Evolutionary conservation across 768 basidiomycete genomes (phyloP).

Genomic region (Lactarius trivialis): DNA sequence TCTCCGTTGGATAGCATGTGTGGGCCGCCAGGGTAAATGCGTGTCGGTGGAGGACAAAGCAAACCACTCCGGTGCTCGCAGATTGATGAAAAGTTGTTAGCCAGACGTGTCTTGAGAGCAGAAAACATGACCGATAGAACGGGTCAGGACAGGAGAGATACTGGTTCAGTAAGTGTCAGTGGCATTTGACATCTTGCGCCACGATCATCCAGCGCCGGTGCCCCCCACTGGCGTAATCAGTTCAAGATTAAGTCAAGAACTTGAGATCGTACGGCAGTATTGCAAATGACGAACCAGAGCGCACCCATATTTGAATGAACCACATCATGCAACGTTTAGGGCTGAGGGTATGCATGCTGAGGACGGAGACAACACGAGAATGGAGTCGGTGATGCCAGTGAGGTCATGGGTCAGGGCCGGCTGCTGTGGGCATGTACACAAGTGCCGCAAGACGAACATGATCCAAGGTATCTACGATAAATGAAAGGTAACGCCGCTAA

Average conservation of each 20-base stretch:
- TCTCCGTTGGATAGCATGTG: neutral
- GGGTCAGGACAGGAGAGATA: neutral
- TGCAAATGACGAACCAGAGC: no score
- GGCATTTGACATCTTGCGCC: no score
- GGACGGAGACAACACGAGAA: neutral
- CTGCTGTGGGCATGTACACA: neutral
- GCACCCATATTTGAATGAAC: neutral
- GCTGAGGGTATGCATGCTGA: neutral
- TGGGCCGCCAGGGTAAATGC: no score
- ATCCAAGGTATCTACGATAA: neutral
- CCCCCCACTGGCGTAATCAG: neutral
- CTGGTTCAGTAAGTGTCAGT: neutral
- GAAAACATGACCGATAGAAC: neutral
- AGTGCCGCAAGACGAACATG: neutral
- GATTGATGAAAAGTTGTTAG: neutral
- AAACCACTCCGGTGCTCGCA: neutral
- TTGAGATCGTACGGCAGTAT: no score
- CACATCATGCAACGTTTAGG: neutral
- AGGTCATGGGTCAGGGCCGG: neutral
- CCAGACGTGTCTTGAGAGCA: neutral
- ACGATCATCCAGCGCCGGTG: neutral
- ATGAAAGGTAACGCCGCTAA: no score
- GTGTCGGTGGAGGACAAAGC: neutral
- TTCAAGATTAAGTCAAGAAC: neutral
- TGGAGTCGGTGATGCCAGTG: neutral